Evolutionary conservation across 352 stramenopile species (phyloP), one percentile per base, ranked within the genome.

Genomic region (Phytophthora boehmeriae): DNA sequence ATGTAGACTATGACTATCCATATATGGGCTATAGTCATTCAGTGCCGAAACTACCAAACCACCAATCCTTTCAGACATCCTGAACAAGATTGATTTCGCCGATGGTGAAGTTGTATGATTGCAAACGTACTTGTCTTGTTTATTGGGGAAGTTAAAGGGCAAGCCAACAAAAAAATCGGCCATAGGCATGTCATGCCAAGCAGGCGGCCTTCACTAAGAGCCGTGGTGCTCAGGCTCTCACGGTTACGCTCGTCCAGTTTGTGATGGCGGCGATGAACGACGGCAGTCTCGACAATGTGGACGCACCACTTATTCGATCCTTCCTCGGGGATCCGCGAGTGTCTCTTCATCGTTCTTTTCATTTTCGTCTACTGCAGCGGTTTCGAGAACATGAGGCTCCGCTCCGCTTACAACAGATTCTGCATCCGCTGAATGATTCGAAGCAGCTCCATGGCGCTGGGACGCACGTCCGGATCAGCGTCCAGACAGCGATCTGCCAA

Each of bases 401-500:
- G 20, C 42, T 57, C 47, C 61, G 51, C 54, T 79, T 80, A 88
- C 70, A 88, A 72, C 50, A 83, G 68, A 17, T 72, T 72, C 53
- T 88, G 68, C 44, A 88, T 76, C 41, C 65, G 59, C 51, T 87
- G 76, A 49, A 95, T 88, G 53, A 92, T 73, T 30, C 65, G 70
- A 48, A 93, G 66, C 45, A 95, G 65, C 57, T 95, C 84, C 30
- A 62, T 58, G 32, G 86, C 84, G 47, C 86, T 80, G 8, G 86
- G 86, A 34, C 86, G 79, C 8, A 76, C 71, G 46, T 88, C 73
- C 52, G 86, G 84, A 45, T 95, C 72, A 16, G 79, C 68, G 63
- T 90, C 71, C 20, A 93, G 60, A 66, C 86, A 95, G 25, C 80
- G 78, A 23, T 63, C 66, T 8, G 80, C 83, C 17, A 95, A 60